Evolutionary conservation across 1,139 yeast species (phyloP).

Genomic region (Candida sanyaensis): DNA sequence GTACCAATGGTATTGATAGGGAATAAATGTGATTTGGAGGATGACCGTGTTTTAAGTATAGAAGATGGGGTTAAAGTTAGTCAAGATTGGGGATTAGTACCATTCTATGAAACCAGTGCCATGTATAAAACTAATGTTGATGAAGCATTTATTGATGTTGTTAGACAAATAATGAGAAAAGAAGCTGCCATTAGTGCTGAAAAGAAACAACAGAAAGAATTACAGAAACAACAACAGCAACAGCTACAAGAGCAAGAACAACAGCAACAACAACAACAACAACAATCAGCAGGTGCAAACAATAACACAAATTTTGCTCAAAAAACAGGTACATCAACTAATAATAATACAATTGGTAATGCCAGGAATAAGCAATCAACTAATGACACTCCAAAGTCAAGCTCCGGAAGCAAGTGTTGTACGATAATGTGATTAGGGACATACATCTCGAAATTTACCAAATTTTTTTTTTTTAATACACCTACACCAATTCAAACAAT

Average conservation of each 20-base stretch:
- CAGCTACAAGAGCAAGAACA: slow-evolving; percentile 5
- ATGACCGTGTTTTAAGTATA: slow-evolving; percentile 72
- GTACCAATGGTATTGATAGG: slow-evolving; percentile 91
- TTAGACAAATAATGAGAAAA: slow-evolving; percentile 81
- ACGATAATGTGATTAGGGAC: slow-evolving; percentile 16
- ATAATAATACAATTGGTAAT: background rate
- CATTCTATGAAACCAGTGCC: slow-evolving; percentile 94
- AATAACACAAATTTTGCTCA: background rate
- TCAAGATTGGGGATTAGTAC: slow-evolving; percentile 82
- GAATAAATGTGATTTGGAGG: slow-evolving; percentile 79
- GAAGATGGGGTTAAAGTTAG: slow-evolving; percentile 85
- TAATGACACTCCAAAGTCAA: slow-evolving; percentile 9
- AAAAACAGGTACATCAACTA: background rate
- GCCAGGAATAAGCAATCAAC: slow-evolving; percentile 17
- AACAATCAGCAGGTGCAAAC: background rate
- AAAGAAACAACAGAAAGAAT: slow-evolving; percentile 40
- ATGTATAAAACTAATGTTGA: slow-evolving; percentile 88
- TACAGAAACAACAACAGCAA: slow-evolving; percentile 13
- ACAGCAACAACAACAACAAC: background rate
- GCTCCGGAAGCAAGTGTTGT: slow-evolving; percentile 20
- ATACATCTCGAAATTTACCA: too few species aligned
- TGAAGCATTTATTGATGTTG: slow-evolving; percentile 87
- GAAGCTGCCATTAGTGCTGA: slow-evolving; percentile 57
- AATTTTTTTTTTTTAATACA: too few species aligned
- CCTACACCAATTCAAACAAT: too few species aligned